Evolutionary conservation across 2,329 filamentous ascomycete genomes (phyloP).

Genomic region (Meredithiella fracta): DNA sequence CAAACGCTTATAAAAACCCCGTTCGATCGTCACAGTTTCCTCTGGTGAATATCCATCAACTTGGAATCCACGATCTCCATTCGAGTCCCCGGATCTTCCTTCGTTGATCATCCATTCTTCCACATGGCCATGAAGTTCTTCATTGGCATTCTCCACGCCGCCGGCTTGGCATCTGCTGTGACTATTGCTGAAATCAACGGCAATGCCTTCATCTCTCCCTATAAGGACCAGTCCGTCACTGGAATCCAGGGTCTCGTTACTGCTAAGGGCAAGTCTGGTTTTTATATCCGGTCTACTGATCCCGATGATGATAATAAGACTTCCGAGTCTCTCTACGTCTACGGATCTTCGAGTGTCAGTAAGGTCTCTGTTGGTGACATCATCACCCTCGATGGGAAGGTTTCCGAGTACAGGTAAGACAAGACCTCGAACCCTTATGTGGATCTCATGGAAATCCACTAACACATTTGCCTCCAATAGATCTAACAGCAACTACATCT

Average conservation of each 20-base stretch:
- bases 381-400: constrained; percentile 41
- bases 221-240: constrained; percentile 37
- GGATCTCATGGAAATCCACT: background rate
- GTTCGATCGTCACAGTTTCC: background rate
- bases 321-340: constrained; percentile 52
- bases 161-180: constrained; percentile 23
- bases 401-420: constrained; percentile 38
- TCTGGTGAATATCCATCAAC: background rate
- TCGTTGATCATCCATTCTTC: constrained; percentile 9
- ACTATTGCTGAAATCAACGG: constrained; percentile 51
- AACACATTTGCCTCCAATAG: constrained; percentile 22
- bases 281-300: constrained; percentile 46
- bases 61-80: background rate
- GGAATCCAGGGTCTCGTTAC: constrained; percentile 48
- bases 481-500: constrained; percentile 39
- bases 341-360: constrained; percentile 31
- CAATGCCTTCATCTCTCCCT: constrained; percentile 44
- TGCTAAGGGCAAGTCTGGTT: constrained; percentile 42
- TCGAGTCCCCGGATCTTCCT: background rate
- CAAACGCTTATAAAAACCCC: background rate
- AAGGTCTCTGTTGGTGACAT: constrained; percentile 46
- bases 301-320: constrained; percentile 39
- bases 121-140: constrained; percentile 19
- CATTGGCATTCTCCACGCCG: constrained; percentile 19
- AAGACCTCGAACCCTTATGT: constrained; percentile 16